phyloP scores from a whole-genome alignment of 768 basidiomycete genomes.

The Hysterangium stoloniferum region DNA sequence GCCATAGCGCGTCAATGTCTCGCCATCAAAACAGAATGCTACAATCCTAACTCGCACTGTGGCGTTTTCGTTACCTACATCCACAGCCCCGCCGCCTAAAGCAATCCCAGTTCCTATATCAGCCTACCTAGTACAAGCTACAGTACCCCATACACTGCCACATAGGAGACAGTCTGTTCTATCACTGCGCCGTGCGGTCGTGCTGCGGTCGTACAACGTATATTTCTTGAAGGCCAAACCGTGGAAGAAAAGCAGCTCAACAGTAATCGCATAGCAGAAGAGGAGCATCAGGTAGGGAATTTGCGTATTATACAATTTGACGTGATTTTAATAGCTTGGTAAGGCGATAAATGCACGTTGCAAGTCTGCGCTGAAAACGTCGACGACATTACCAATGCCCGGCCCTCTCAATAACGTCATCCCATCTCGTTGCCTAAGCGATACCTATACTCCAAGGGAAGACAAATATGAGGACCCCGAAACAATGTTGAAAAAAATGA shows the following conservation, averaged over 20 bases:
- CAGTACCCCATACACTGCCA: slow-evolving; percentile 21
- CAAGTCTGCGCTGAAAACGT: slow-evolving; percentile 44
- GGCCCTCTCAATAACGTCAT: slow-evolving; percentile 16
- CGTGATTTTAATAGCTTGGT: background rate
- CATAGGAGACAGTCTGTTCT: slow-evolving; percentile 24
- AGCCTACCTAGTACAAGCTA: slow-evolving; percentile 14
- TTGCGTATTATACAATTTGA: background rate
- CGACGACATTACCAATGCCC: slow-evolving; percentile 33
- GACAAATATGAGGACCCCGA: slow-evolving; percentile 10
- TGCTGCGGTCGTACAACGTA: slow-evolving; percentile 66
- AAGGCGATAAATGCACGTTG: slow-evolving; percentile 58
- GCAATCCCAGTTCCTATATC: slow-evolving; percentile 18
- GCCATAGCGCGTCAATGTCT: too few relatives aligned
- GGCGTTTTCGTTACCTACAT: slow-evolving; percentile 11
- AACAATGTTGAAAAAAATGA: slow-evolving; percentile 39
- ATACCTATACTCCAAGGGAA: slow-evolving; percentile 3
- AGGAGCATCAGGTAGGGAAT: slow-evolving; percentile 15
- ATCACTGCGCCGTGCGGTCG: slow-evolving; percentile 59
- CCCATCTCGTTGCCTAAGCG: slow-evolving; percentile 12
- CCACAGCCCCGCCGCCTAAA: slow-evolving; percentile 11
- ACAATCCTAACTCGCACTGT: slow-evolving; percentile 13
- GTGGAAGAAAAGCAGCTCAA: slow-evolving; percentile 42
- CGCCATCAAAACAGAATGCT: slow-evolving; percentile 8
- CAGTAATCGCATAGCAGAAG: slow-evolving; percentile 12
- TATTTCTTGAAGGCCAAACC: slow-evolving; percentile 39